Conservation (phyloP, 331 rosid genomes). For the Quercus tomentella region DNA sequence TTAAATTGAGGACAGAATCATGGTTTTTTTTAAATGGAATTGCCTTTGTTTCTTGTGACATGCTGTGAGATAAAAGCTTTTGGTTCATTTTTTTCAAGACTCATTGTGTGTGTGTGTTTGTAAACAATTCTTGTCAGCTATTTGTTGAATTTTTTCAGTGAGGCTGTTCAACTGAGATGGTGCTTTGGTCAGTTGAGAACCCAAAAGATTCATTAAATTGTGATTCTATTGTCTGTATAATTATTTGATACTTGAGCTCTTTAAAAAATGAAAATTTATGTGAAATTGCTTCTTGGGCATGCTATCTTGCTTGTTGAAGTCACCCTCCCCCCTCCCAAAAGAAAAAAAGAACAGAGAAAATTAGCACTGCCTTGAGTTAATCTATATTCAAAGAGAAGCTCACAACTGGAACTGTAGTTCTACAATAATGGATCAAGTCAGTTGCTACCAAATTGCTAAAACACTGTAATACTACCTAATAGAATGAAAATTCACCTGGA, state of each 20-base stretch:
- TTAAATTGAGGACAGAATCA: not conserved
- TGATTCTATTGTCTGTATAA: not conserved
- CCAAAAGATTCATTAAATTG: not conserved
- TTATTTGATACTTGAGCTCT: not conserved
- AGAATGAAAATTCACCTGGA: no score
- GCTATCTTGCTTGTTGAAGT: not conserved
- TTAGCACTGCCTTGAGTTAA: not conserved
- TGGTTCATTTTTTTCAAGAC: no score
- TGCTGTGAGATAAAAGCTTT: no score
- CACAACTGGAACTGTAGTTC: not conserved
- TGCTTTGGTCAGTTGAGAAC: not conserved
- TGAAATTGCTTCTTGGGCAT: not conserved
- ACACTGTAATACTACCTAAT: no score
- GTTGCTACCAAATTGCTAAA: no score
- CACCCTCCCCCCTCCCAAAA: not conserved
- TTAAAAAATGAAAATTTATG: not conserved
- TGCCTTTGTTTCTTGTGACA: no score
- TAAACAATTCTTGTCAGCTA: not conserved
- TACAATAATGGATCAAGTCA: not conserved
- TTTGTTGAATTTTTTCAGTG: no score
- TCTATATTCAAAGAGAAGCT: not conserved
- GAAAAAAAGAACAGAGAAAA: not conserved
- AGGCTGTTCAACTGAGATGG: not conserved
- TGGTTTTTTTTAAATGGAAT: no score
- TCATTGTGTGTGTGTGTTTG: not conserved